phyloP scores from a whole-genome alignment of 345 rosid species.

The Hibiscus trionum region DNA sequence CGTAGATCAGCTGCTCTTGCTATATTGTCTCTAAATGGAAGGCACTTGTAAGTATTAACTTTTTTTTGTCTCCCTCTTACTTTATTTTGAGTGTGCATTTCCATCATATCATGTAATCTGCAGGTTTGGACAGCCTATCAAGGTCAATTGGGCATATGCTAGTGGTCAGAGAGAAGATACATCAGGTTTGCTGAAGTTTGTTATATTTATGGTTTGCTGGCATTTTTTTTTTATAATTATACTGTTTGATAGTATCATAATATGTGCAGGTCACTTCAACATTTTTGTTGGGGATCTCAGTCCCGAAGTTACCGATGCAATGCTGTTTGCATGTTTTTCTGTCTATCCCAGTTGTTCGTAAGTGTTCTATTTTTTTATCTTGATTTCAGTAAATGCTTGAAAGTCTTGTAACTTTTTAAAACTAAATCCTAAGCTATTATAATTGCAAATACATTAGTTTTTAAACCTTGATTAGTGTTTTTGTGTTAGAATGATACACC shows the following conservation, averaged over 20 bases:
- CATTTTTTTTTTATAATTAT: neutral
- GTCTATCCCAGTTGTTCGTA: slow-evolving; percentile 91
- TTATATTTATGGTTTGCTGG: slow-evolving; percentile 10
- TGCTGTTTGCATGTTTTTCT: slow-evolving; percentile 81
- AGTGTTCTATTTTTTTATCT: slow-evolving; percentile 25
- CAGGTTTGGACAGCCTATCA: slow-evolving; percentile 99
- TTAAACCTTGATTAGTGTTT: slow-evolving; percentile 9
- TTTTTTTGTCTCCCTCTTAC: neutral
- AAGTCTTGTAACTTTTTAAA: neutral
- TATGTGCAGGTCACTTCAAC: slow-evolving; percentile 72
- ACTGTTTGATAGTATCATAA: slow-evolving; percentile 10
- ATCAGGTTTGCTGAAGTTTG: slow-evolving; percentile 47
- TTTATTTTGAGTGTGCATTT: neutral
- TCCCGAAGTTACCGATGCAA: slow-evolving; percentile 96
- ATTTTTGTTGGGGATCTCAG: slow-evolving; percentile 98
- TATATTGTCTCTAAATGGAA: slow-evolving; percentile 79
- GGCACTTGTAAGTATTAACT: slow-evolving; percentile 65
- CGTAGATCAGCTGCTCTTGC: slow-evolving; percentile 83
- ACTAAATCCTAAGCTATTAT: neutral
- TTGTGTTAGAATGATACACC: neutral
- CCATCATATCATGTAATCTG: slow-evolving; percentile 12
- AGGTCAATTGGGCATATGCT: slow-evolving; percentile 99
- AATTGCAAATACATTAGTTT: neutral
- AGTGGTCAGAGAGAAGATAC: slow-evolving; percentile 99
- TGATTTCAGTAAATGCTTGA: neutral